Percentiles rank a stretch among this genome's conserved stretches.
Evolutionary conservation across 2,329 filamentous ascomycete genomes (phyloP).

Genomic region (Pseudofabraea citricarpa): DNA sequence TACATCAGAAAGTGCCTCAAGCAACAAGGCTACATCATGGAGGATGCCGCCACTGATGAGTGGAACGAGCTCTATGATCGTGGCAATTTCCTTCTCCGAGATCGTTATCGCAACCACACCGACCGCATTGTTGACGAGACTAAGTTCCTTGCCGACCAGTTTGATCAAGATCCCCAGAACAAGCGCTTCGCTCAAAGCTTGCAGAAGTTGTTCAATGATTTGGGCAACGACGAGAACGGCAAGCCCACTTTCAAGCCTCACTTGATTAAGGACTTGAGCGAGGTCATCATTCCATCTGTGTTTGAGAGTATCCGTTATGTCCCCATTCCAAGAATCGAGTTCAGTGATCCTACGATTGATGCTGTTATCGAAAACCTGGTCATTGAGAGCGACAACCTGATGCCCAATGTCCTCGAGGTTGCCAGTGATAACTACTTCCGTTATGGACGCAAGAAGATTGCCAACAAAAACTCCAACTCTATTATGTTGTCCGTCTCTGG

Average conservation of each 20-base stretch:
- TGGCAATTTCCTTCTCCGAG: constrained; percentile 79
- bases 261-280: constrained; percentile 80
- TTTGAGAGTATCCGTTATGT: constrained; percentile 87
- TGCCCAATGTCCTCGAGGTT: constrained; percentile 86
- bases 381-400: constrained; percentile 93
- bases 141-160: constrained; percentile 85
- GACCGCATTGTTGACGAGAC: constrained; percentile 83
- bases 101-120: constrained; percentile 82
- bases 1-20: constrained; percentile 82
- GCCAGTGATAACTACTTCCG: constrained; percentile 91
- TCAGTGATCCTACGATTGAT: constrained; percentile 78
- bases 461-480: constrained; percentile 74
- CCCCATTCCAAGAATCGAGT: constrained; percentile 91
- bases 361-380: constrained; percentile 91
- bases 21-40: constrained; percentile 86
- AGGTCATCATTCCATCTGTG: constrained; percentile 77
- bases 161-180: constrained; percentile 85
- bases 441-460: constrained; percentile 85
- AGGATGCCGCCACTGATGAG: constrained; percentile 71
- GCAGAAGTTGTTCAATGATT: constrained; percentile 80
- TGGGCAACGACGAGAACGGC: constrained; percentile 83
- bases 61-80: constrained; percentile 84
- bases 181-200: constrained; percentile 70
- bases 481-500: constrained; percentile 82
- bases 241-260: constrained; percentile 90